Conservation (phyloP, 306 rosid species). For the Begonia loranthoides region DNA sequence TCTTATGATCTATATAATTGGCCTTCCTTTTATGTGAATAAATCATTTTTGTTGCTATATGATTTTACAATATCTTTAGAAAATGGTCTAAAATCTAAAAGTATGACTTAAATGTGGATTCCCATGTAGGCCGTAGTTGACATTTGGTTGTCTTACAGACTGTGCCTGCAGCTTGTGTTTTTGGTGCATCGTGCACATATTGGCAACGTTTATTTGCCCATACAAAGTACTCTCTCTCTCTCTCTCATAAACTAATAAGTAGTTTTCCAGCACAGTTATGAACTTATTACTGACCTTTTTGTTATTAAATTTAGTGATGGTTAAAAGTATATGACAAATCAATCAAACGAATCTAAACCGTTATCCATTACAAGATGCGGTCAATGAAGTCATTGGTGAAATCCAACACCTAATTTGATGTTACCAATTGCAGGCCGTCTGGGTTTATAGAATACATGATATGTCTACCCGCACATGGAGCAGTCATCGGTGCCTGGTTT, state of each 20-base stretch:
- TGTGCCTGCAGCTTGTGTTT: constrained; percentile 71
- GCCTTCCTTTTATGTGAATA: not conserved
- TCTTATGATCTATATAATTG: not conserved
- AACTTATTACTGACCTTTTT: not conserved
- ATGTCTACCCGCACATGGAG: constrained; percentile 83
- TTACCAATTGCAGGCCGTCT: constrained; percentile 37
- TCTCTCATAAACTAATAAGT: not conserved
- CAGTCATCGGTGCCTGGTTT: constrained; percentile 84
- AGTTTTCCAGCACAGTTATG: not conserved
- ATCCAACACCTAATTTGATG: not conserved
- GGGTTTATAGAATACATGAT: constrained; percentile 52
- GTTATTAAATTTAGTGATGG: constrained; percentile 3
- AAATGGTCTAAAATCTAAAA: not conserved
- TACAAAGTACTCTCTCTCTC: constrained; percentile 35
- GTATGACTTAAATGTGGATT: not conserved
- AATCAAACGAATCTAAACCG: too few relatives aligned
- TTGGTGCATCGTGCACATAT: constrained; percentile 68
- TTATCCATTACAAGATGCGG: not conserved
- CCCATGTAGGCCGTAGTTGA: not conserved
- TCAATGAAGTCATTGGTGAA: not conserved
- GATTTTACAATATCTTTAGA: not conserved
- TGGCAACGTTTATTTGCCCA: constrained; percentile 74
- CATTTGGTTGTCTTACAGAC: constrained; percentile 26
- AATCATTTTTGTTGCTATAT: not conserved
- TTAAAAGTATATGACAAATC: too few relatives aligned